Base-by-base conservation (phyloP, 441 rosid species). In the Aleurites moluccanus region DNA sequence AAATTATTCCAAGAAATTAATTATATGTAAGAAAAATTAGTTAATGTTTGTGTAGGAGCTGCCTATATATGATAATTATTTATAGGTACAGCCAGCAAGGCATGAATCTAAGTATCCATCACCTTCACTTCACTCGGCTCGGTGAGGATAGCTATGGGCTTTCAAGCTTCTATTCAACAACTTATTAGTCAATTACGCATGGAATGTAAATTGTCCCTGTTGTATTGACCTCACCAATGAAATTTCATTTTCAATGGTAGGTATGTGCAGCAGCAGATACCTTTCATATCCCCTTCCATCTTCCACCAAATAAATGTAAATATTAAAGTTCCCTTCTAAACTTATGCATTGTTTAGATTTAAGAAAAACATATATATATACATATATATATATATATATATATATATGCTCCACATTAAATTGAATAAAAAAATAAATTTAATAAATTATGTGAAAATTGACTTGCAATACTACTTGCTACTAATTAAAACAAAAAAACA, bases 101-200 rank as follows among this genome's bases (percentile, higher is more conserved):
- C 30, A 57, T 27, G 60, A 23, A 67, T 69, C 85, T 69, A 4
- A 4, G 38, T 35, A 35, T 35, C 38, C 38, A 35, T 80, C 77
- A 45, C 61, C 78, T 70, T 77, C 81, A 73, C 47, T 67, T 77
- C 78, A 71, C 84, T 76, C 61, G 61, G 60, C 73, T 72, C 76
- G 61, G 77, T 70, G 81, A 72, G 53, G 50, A 67, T 72, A 56
- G 35, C 42, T 0, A 59, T 63, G 56, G 57, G 78, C 50, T 67
- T 69, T 55, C 61, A 25, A 21, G 21, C 2, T n/a, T 33, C 16
- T 4, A 45, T 23, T 53, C 21, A 15, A 18, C 9, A 33, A 15
- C 35, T 16, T 10, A 8, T 23, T 25, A 59, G 45, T 66, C 44
- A 60, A 67, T 67, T 20, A 38, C 47, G 40, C 45, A 44, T 61